Evolutionary conservation across 148 eudicot species (phyloP).

Genomic region (Chenopodium formosanum): DNA sequence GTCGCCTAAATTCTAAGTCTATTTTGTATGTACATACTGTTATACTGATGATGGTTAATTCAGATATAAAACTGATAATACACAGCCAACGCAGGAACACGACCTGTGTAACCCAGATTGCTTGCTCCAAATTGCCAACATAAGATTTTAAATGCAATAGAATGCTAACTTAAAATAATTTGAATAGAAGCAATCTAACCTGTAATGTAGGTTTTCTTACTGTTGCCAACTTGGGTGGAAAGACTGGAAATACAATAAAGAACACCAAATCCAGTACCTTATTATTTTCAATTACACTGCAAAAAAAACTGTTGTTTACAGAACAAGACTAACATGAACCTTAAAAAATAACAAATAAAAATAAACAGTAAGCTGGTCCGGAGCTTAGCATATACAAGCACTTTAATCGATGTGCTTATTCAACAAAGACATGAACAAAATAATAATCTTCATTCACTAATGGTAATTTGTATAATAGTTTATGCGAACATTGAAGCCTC

Average conservation of each 20-base stretch:
- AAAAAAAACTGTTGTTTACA: not conserved
- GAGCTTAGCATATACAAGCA: not conserved
- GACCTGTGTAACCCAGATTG: not conserved
- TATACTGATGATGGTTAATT: too few relatives aligned
- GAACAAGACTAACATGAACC: not conserved
- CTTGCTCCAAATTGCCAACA: not conserved
- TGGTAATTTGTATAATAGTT: not conserved
- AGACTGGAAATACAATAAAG: not conserved
- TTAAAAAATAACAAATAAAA: not conserved
- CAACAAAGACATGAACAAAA: not conserved
- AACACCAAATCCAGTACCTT: not conserved
- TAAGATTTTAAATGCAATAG: not conserved
- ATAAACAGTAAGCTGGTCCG: not conserved
- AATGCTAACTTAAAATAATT: too few relatives aligned
- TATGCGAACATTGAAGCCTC: slow-evolving; percentile 3
- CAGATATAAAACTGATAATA: too few relatives aligned
- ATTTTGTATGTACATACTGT: too few relatives aligned
- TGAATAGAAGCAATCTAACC: not conserved
- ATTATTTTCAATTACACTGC: not conserved
- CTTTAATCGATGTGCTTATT: not conserved
- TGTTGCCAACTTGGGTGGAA: not conserved
- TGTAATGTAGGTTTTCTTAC: not conserved
- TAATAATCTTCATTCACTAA: not conserved
- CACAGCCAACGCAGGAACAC: too few relatives aligned
- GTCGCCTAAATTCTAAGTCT: not conserved